These are phyloP conservation scores for Populus davidiana DNA, from an alignment of 345 rosid genomes.

Conservation along the genomic window DNA sequence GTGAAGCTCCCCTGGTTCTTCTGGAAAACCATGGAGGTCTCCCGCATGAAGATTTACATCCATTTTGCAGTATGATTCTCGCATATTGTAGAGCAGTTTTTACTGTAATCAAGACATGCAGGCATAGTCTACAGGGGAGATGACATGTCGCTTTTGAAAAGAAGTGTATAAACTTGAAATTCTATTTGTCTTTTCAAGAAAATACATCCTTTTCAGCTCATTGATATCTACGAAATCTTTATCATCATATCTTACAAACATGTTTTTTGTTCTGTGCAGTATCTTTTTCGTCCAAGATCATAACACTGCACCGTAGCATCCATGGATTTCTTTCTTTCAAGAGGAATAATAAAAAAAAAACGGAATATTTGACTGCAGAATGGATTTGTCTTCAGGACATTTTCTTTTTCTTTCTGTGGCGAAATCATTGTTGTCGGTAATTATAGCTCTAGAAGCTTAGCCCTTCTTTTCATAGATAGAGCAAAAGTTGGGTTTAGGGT, in stretches of 20 bases:
- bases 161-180: background rate
- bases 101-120: too few relatives aligned
- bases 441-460: background rate
- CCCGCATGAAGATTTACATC: background rate
- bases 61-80: background rate
- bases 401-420: background rate
- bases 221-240: background rate
- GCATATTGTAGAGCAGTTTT: background rate
- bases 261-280: background rate
- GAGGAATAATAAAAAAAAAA: background rate
- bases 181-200: background rate
- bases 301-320: background rate
- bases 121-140: background rate
- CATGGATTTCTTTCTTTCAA: background rate
- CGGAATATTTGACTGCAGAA: background rate
- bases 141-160: background rate
- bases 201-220: background rate
- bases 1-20: background rate
- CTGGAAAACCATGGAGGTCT: background rate
- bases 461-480: too few relatives aligned
- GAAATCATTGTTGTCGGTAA: background rate
- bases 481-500: background rate
- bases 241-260: background rate
- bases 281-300: background rate
- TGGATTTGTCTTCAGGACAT: background rate